Evolutionary conservation across 768 basidiomycete species (phyloP).

Genomic region (Psilocybe cyanescens): DNA sequence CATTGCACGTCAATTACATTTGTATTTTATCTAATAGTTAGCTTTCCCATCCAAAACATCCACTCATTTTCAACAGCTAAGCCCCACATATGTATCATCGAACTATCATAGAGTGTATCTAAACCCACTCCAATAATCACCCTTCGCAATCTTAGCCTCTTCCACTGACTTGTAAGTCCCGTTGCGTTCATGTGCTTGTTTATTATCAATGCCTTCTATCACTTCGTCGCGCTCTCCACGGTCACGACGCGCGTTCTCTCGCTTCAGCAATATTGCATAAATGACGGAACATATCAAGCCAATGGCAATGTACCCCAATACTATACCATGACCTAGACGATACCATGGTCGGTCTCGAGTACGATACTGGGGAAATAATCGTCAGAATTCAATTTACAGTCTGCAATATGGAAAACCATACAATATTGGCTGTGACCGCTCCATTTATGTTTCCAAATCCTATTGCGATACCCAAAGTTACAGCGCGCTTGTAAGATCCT

Average conservation of each 20-base stretch:
- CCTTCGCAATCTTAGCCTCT: conserved; percentile 62
- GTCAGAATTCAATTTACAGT: background rate
- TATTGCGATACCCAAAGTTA: conserved; percentile 72
- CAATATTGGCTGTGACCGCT: conserved; percentile 68
- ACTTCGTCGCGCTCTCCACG: conserved; percentile 72
- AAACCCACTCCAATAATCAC: conserved; percentile 81
- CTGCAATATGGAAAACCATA: conserved; percentile 32
- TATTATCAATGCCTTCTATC: conserved; percentile 52
- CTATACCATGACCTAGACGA: conserved; percentile 67
- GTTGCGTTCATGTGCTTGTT: conserved; percentile 49
- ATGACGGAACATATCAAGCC: conserved; percentile 58
- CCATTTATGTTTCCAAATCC: conserved; percentile 74
- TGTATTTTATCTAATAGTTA: conserved; percentile 35
- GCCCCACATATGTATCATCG: background rate
- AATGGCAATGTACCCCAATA: conserved; percentile 70
- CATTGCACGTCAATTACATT: conserved; percentile 9
- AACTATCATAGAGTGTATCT: conserved; percentile 54
- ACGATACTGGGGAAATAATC: conserved; percentile 56
- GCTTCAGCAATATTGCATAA: conserved; percentile 49
- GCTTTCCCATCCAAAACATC: conserved; percentile 17
- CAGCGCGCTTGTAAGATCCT: conserved; percentile 74
- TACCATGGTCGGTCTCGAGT: conserved; percentile 69
- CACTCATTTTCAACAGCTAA: conserved; percentile 23
- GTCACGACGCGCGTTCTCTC: conserved; percentile 66
- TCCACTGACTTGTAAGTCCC: conserved; percentile 57